phyloP scores from a whole-genome alignment of 2,329 filamentous ascomycete genomes.

The Aspergillus spinulosporus region DNA sequence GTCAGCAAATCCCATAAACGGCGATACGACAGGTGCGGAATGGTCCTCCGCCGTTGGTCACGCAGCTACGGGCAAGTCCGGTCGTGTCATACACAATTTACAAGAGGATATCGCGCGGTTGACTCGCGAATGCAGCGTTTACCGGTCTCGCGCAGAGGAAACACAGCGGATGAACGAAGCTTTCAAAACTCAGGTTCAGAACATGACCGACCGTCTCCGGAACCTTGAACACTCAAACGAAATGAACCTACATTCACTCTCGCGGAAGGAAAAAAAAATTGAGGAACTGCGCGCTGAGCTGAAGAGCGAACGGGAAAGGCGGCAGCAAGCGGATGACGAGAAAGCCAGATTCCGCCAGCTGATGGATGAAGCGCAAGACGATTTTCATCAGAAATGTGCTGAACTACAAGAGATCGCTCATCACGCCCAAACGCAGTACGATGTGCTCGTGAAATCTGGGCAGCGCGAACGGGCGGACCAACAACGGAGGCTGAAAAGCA shows the following conservation, averaged over 20 bases:
- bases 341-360: constrained; percentile 39
- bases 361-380: constrained; percentile 43
- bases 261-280: constrained; percentile 50
- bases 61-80: constrained; percentile 52
- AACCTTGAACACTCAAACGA: constrained; percentile 51
- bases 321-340: constrained; percentile 43
- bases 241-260: constrained; percentile 47
- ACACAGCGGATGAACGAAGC: constrained; percentile 49
- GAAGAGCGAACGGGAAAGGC: constrained; percentile 43
- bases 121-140: constrained; percentile 48
- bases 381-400: constrained; percentile 41
- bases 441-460: constrained; percentile 42
- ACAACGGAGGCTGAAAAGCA: constrained; percentile 38
- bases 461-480: constrained; percentile 46
- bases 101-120: constrained; percentile 53
- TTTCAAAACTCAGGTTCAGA: constrained; percentile 46
- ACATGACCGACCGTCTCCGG: constrained; percentile 47
- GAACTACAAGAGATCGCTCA: constrained; percentile 43
- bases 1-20: constrained; percentile 32
- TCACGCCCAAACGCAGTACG: constrained; percentile 44
- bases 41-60: constrained; percentile 54
- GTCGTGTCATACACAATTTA: constrained; percentile 52
- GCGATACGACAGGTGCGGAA: constrained; percentile 35
- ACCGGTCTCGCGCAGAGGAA: constrained; percentile 49
- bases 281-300: constrained; percentile 47